Evolutionary conservation across 2,329 filamentous ascomycete genomes (phyloP).

Genomic region (Penicillium expansum): DNA sequence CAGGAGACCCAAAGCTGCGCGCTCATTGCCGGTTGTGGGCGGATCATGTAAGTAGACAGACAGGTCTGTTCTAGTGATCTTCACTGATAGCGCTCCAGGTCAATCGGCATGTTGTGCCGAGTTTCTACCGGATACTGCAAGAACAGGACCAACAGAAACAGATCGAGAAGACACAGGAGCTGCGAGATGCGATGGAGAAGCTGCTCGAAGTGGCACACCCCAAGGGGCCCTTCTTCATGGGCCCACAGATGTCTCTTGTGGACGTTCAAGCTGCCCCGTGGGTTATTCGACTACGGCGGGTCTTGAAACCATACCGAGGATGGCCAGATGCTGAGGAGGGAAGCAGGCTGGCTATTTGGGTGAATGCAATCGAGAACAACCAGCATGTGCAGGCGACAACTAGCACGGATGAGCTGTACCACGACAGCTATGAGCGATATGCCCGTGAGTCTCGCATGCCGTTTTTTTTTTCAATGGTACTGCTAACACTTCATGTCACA

Average conservation of each 20-base stretch:
- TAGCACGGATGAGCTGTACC: conserved; percentile 63
- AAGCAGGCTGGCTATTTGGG: conserved; percentile 66
- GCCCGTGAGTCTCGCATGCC: conserved; percentile 44
- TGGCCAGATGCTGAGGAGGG: conserved; percentile 65
- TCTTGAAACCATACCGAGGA: conserved; percentile 62
- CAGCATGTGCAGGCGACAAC: conserved; percentile 64
- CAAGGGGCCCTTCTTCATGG: conserved; percentile 68
- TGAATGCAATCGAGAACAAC: conserved; percentile 65
- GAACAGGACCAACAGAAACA: conserved; percentile 61
- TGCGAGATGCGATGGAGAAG: conserved; percentile 65
- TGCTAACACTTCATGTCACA: conserved; percentile 22
- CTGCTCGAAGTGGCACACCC: conserved; percentile 57
- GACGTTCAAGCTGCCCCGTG: conserved; percentile 76
- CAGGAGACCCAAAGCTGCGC: conserved; percentile 61
- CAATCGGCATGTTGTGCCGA: conserved; percentile 71
- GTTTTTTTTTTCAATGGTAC: background rate
- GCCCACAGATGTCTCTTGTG: conserved; percentile 59
- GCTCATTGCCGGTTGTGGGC: conserved; percentile 77
- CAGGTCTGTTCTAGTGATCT: background rate
- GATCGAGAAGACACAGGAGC: conserved; percentile 56
- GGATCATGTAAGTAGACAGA: conserved; percentile 61
- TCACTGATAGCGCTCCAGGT: conserved; percentile 51
- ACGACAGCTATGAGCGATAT: conserved; percentile 66
- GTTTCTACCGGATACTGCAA: conserved; percentile 72
- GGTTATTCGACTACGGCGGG: conserved; percentile 64